phyloP scores from a whole-genome alignment of 345 rosid genomes.

The Syzygium aromaticum region DNA sequence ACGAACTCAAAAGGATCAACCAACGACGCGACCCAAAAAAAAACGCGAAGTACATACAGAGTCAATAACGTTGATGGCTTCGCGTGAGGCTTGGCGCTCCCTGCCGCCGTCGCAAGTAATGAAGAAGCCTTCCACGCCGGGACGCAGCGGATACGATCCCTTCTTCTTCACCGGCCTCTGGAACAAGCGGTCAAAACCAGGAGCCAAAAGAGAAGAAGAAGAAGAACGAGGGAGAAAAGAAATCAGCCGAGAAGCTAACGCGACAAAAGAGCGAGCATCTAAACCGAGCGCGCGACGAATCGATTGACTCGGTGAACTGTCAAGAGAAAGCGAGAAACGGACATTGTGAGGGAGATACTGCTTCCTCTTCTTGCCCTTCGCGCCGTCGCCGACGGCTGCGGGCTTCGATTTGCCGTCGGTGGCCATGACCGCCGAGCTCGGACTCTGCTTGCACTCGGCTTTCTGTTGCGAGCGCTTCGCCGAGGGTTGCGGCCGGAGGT shows the following conservation, averaged over 20 bases:
- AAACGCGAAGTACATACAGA: constrained; percentile 36
- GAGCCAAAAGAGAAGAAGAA: neutral
- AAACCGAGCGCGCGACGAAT: neutral
- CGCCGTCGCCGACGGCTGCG: neutral
- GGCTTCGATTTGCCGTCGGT: constrained; percentile 25
- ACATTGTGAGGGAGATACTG: constrained; percentile 76
- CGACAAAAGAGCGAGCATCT: neutral
- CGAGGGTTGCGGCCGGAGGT: neutral
- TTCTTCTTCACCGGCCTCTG: constrained; percentile 83
- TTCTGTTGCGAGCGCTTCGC: neutral
- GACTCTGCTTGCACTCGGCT: neutral
- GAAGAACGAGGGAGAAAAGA: no score
- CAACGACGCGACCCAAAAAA: neutral
- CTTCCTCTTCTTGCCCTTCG: constrained; percentile 67
- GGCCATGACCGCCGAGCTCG: constrained; percentile 23
- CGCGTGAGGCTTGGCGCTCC: constrained; percentile 79
- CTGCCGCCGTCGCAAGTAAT: constrained; percentile 93
- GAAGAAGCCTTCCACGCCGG: constrained; percentile 87
- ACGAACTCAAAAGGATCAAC: neutral
- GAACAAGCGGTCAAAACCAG: neutral
- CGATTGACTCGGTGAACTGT: neutral
- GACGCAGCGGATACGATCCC: constrained; percentile 72
- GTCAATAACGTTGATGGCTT: constrained; percentile 76
- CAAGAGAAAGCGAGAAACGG: neutral
- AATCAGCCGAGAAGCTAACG: neutral